Conservation (phyloP, 2,329 filamentous ascomycete species). For the Anthostomella pinea region DNA sequence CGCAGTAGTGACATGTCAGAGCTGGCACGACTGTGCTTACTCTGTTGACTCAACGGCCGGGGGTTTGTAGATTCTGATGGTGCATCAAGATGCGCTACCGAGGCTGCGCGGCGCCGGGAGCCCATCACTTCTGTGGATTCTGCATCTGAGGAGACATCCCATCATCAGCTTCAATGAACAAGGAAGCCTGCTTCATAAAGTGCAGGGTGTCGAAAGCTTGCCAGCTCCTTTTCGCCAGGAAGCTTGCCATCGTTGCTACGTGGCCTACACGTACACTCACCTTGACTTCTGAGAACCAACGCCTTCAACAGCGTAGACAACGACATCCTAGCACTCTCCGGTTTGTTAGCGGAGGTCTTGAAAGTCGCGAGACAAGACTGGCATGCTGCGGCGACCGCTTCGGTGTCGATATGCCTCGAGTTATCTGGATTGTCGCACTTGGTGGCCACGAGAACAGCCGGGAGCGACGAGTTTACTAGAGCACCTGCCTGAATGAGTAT, state of each 20-base stretch:
- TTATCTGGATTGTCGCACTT: conserved; percentile 81
- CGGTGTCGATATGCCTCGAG: conserved; percentile 68
- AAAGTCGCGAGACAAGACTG: conserved; percentile 69
- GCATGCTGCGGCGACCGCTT: conserved; percentile 60
- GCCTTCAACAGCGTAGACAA: conserved; percentile 72
- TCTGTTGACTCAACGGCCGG: conserved; percentile 58
- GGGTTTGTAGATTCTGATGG: conserved; percentile 46
- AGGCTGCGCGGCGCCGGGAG: conserved; percentile 56
- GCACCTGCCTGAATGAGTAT: conserved; percentile 55
- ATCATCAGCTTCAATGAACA: conserved; percentile 5
- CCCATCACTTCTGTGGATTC: conserved; percentile 42
- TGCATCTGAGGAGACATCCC: conserved; percentile 12
- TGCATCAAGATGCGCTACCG: conserved; percentile 59
- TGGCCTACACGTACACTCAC: too few relatives aligned
- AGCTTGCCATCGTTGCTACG: too few relatives aligned
- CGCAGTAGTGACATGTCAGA: conserved; percentile 65
- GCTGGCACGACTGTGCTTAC: conserved; percentile 67
- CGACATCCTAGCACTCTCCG: conserved; percentile 72
- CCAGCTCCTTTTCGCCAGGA: too few relatives aligned
- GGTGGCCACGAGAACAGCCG: conserved; percentile 78
- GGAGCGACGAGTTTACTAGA: conserved; percentile 68
- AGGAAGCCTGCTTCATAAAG: background rate
- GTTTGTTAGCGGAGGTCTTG: conserved; percentile 66
- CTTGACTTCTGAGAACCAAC: conserved; percentile 64
- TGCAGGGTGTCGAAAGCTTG: too few relatives aligned